Conservation (phyloP, 352 stramenopile species). For the Aphanomyces stellatus region DNA sequence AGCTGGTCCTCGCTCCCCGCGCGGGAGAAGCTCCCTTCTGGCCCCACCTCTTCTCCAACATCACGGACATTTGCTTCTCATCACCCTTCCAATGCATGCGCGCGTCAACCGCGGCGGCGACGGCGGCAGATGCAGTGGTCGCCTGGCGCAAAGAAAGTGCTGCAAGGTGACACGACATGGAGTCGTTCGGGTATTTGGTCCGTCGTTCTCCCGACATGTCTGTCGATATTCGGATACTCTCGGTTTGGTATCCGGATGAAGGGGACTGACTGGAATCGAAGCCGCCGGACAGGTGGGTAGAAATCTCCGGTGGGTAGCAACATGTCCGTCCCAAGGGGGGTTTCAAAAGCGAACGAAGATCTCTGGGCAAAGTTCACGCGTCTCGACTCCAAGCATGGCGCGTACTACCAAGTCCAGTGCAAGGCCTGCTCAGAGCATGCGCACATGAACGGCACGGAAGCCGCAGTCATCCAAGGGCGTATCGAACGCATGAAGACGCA, state of each 20-base stretch:
- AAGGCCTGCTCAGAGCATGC: constrained; percentile 2
- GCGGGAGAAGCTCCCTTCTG: not conserved
- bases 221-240: not conserved
- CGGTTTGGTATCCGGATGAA: not conserved
- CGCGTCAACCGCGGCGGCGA: no score
- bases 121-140: no score
- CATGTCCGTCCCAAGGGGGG: constrained; percentile 1
- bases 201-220: no score
- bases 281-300: constrained; percentile 5
- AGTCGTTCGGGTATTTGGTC: no score
- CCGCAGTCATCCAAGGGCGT: not conserved
- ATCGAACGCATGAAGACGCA: constrained; percentile 10
- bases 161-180: no score
- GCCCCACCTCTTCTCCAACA: no score
- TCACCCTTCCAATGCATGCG: no score
- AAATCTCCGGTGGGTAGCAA: no score
- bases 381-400: constrained; percentile 8
- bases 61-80: no score
- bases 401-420: constrained; percentile 12
- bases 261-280: constrained; percentile 6
- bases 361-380: constrained; percentile 2
- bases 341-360: constrained; percentile 11
- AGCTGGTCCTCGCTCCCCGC: no score
- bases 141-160: no score
- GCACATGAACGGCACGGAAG: not conserved